Base-by-base conservation (phyloP, 2,329 filamentous ascomycete species). In the Pyrenochaeta sp. region DNA sequence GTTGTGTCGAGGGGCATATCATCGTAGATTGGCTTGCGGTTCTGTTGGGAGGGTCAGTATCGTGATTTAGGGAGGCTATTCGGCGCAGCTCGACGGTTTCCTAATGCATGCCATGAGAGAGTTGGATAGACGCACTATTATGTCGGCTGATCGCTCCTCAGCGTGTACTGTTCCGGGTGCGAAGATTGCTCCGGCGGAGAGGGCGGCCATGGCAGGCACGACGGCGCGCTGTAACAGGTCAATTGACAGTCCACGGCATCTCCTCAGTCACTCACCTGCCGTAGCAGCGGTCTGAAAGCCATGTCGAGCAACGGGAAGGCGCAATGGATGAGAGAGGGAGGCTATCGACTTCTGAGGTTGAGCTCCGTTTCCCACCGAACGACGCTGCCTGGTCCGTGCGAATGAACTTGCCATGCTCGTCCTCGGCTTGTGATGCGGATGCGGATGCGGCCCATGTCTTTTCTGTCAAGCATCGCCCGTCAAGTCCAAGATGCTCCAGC, bases 11-110 rank as follows among this genome's bases (percentile, higher is more conserved):
- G 72, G 58, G 78, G 72, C 43, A 71, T 53, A 76, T 89, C 85
- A 79, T 94, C 91, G 85, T 96, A 96, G 80, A 96, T 95, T 65
- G 92, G 90, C 69, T 83, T 82, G 65, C 81, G 81, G 68, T 72
- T 59, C 63, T 69, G 52, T 61, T 50, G 52, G 32, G 15, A 39
- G 12, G 9, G 12, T 44, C 12, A 44, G 42, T 44, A 44, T n/a
- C 10, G 10, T 28, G 10, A 27, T 44, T 2, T 22, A 19, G 19
- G 25, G 42, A 22, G 15, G 12, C 42, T n/a, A 1, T 25, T 8
- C 25, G 42, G 42, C 40, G 22, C 40, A 5, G 5, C 24, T 25
- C 15, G 10, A 13, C 4, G 27, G 9, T 25, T 0, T 13, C n/a
- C 10, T 27, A 5, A 25, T 2, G 6, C 7, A 27, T 4, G 40